Evolutionary conservation across 2,329 filamentous ascomycete species (phyloP).

Genomic region (Nothophoma quercina): DNA sequence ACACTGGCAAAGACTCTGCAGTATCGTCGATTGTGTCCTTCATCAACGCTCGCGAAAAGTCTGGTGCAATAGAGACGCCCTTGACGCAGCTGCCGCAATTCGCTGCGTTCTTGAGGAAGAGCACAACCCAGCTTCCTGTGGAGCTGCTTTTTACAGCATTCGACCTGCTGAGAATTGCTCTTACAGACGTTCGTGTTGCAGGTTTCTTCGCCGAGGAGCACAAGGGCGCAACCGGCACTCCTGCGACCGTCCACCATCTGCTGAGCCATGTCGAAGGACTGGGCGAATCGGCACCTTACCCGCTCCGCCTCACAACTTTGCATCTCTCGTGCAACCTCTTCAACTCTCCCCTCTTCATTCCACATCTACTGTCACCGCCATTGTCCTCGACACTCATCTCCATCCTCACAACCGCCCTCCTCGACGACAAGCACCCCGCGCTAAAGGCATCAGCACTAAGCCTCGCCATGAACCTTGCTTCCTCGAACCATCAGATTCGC

Average conservation of each 20-base stretch:
- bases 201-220: constrained; percentile 82
- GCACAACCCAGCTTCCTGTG: constrained; percentile 63
- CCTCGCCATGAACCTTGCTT: constrained; percentile 81
- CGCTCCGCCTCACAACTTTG: constrained; percentile 80
- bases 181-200: constrained; percentile 79
- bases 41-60: constrained; percentile 67
- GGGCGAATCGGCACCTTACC: constrained; percentile 71
- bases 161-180: constrained; percentile 81
- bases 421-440: constrained; percentile 77
- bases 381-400: constrained; percentile 67
- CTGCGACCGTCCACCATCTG: constrained; percentile 63
- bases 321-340: constrained; percentile 89
- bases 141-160: constrained; percentile 80
- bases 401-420: constrained; percentile 77
- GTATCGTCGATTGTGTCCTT: constrained; percentile 74
- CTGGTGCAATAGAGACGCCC: constrained; percentile 69
- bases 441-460: constrained; percentile 83
- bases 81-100: constrained; percentile 76
- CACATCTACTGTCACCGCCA: constrained; percentile 63
- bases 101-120: constrained; percentile 65
- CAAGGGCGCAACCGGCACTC: constrained; percentile 57
- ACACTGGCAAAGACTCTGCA: constrained; percentile 63
- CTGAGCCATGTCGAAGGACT: constrained; percentile 64
- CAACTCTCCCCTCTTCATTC: constrained; percentile 73
- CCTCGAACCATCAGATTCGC: constrained; percentile 72